phyloP scores from a whole-genome alignment of 169 alveolate species.

The Plasmodium gaboni region DNA sequence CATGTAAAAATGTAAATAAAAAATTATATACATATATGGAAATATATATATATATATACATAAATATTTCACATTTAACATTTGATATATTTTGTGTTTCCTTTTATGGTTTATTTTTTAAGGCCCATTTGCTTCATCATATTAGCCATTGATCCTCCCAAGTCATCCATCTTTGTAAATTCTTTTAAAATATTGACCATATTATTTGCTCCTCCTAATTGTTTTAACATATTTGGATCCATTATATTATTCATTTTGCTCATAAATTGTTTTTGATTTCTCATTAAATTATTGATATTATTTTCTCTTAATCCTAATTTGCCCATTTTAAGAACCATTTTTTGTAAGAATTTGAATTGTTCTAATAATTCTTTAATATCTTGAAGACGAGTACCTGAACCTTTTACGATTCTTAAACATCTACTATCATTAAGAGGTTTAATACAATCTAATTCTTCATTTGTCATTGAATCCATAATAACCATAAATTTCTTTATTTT shows the following conservation, averaged over 20 bases:
- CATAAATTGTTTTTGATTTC: conserved; percentile 96
- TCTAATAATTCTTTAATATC: conserved; percentile 95
- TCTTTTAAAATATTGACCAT: conserved; percentile 96
- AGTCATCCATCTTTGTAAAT: conserved; percentile 74
- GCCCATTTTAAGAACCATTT: conserved; percentile 98
- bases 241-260: conserved; percentile 94
- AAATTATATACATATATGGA: too few species aligned
- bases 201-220: conserved; percentile 97
- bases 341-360: conserved; percentile 96
- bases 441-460: conserved; percentile 95
- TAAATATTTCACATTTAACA: neutral
- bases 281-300: conserved; percentile 91
- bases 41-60: too few species aligned
- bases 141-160: conserved; percentile 71
- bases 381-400: conserved; percentile 94
- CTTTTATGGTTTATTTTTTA: conserved; percentile 11
- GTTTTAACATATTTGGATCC: conserved; percentile 96
- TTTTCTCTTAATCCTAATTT: conserved; percentile 93
- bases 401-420: conserved; percentile 94
- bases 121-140: conserved; percentile 78
- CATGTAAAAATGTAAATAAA: too few species aligned
- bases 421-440: conserved; percentile 93
- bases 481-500: conserved; percentile 96
- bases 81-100: neutral
- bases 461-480: conserved; percentile 98